Conservation (phyloP, 1,284 basidiomycete species). For the Cutaneotrichosporon curvatum region DNA sequence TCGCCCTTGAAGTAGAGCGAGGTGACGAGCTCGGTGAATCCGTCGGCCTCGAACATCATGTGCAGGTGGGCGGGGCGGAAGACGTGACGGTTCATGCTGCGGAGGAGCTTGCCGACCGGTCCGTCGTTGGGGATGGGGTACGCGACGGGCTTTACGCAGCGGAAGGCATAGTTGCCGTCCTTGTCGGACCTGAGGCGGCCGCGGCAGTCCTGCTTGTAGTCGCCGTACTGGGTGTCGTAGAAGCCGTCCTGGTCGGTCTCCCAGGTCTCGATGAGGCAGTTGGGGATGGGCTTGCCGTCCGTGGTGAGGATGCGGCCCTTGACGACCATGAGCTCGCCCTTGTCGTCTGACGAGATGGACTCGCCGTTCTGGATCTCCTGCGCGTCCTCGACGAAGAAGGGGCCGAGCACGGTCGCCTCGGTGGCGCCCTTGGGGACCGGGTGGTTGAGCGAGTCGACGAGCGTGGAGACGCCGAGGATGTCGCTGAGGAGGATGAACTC, state of each 20-base stretch:
- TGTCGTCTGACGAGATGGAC: conserved; percentile 68
- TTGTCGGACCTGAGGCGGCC: conserved; percentile 59
- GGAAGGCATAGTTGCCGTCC: conserved; percentile 64
- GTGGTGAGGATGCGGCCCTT: conserved; percentile 62
- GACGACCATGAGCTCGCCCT: conserved; percentile 73
- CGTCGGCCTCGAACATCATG: conserved; percentile 58
- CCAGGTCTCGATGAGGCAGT: conserved; percentile 72
- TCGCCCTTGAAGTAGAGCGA: conserved; percentile 69
- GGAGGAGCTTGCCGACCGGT: conserved; percentile 61
- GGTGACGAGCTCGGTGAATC: conserved; percentile 65
- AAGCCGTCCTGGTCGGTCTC: conserved; percentile 62
- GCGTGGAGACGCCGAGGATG: conserved; percentile 64
- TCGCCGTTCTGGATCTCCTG: conserved; percentile 53
- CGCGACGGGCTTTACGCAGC: conserved; percentile 66
- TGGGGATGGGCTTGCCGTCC: conserved; percentile 60
- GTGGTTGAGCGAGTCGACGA: conserved; percentile 72
- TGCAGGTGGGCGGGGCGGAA: conserved; percentile 75
- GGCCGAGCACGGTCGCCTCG: conserved; percentile 70
- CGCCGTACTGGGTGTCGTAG: conserved; percentile 60
- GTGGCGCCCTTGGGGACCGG: conserved; percentile 57
- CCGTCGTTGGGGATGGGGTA: conserved; percentile 80
- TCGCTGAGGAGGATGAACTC: conserved; percentile 80
- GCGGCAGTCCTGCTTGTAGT: conserved; percentile 62
- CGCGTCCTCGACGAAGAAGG: conserved; percentile 76
- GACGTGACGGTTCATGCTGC: conserved; percentile 60